Conservation (phyloP, 2,329 filamentous ascomycete genomes). For the Fusarium kyushuense region DNA sequence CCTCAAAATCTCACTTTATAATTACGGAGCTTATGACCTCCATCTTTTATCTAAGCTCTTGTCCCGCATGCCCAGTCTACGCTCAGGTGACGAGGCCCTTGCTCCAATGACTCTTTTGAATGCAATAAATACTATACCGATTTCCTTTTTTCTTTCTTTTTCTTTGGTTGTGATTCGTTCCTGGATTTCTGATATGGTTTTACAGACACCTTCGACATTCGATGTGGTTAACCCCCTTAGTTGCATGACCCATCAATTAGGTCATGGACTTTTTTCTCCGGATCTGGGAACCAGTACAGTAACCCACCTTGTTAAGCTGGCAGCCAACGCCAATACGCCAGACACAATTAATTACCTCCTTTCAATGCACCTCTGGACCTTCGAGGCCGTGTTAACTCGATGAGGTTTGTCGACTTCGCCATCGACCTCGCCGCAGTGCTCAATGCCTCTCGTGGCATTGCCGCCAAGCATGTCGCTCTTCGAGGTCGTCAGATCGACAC, state of each 20-base stretch:
- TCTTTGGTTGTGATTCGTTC: background rate
- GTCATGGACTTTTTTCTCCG: slow-evolving; percentile 44
- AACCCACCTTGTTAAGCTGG: slow-evolving; percentile 36
- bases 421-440: slow-evolving; percentile 78
- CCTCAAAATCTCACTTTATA: background rate
- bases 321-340: slow-evolving; percentile 37
- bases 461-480: slow-evolving; percentile 70
- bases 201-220: background rate
- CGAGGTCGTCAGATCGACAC: slow-evolving; percentile 66
- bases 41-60: background rate
- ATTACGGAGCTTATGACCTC: too few relatives aligned
- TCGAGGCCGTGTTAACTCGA: slow-evolving; percentile 51
- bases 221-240: slow-evolving; percentile 45
- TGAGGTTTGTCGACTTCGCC: slow-evolving; percentile 72
- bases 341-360: slow-evolving; percentile 6
- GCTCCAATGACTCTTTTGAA: background rate
- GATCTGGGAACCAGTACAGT: slow-evolving; percentile 21
- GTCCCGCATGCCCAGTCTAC: background rate
- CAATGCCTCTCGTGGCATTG: slow-evolving; percentile 76
- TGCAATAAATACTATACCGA: background rate
- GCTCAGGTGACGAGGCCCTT: background rate
- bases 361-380: slow-evolving; percentile 44
- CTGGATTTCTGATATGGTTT: background rate
- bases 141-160: background rate
- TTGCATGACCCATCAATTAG: slow-evolving; percentile 48